A percentile compares a stretch with the other conserved stretches of the same genome.
Evolutionary conservation across 2,329 filamentous ascomycete genomes (phyloP).

Genomic region (Pseudonectria buxi): DNA sequence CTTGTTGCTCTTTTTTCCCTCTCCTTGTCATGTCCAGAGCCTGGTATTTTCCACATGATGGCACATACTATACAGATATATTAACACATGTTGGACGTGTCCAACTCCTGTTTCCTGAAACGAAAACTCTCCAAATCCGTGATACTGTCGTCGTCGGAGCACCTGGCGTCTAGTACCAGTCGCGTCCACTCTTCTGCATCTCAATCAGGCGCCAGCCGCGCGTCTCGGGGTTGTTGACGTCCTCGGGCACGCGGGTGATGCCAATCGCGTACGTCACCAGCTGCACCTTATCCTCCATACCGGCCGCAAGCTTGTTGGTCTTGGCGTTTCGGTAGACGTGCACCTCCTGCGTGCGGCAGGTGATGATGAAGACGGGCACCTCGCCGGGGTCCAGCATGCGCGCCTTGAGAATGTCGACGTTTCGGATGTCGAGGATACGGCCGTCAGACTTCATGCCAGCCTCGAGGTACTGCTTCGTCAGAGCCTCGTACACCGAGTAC

Average conservation of each 20-base stretch:
- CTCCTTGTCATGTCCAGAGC: slow-evolving; percentile 17
- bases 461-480: slow-evolving; percentile 92
- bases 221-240: slow-evolving; percentile 95
- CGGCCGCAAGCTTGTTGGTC: slow-evolving; percentile 79
- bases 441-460: slow-evolving; percentile 92
- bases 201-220: slow-evolving; percentile 96
- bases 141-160: slow-evolving; percentile 16
- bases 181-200: slow-evolving; percentile 94
- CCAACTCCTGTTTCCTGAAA: slow-evolving; percentile 9
- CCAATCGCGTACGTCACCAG: slow-evolving; percentile 97
- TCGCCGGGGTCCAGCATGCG: slow-evolving; percentile 79
- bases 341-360: slow-evolving; percentile 92
- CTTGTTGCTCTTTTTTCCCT: slow-evolving; percentile 4
- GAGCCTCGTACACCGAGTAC: slow-evolving; percentile 92
- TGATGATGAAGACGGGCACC: slow-evolving; percentile 94
- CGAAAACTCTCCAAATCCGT: slow-evolving; percentile 13
- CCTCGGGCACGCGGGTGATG: slow-evolving; percentile 86
- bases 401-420: slow-evolving; percentile 81
- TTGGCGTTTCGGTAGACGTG: slow-evolving; percentile 95
- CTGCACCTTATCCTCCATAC: slow-evolving; percentile 98
- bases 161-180: slow-evolving; percentile 56
- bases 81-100: slow-evolving; percentile 22
- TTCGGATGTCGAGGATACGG: slow-evolving; percentile 87
- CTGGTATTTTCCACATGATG: slow-evolving; percentile 21
- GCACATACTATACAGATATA: slow-evolving; percentile 27